Evolutionary conservation across 2,329 filamentous ascomycete genomes (phyloP).

Genomic region (Sporothrix brunneoviolacea): DNA sequence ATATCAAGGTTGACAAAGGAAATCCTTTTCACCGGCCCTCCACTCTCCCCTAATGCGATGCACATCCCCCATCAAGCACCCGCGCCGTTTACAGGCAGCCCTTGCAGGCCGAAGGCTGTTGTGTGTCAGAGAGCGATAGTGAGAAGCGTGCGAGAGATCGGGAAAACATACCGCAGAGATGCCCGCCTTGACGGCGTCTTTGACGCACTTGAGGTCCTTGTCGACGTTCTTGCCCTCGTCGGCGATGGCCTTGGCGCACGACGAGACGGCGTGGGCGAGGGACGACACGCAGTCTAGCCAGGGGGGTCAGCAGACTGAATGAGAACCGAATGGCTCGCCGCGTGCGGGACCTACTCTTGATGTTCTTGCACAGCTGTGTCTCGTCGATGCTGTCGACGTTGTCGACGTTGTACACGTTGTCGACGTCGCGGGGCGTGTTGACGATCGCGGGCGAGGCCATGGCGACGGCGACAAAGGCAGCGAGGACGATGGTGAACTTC

Average conservation of each 20-base stretch:
- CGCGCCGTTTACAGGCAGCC: neutral
- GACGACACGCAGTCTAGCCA: neutral
- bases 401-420: neutral
- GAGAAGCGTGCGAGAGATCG: too few species aligned
- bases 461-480: neutral
- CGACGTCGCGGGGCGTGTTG: neutral
- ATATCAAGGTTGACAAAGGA: neutral
- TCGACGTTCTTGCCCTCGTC: neutral
- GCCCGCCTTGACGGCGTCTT: neutral
- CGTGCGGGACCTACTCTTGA: too few species aligned
- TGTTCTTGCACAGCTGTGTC: conserved; percentile 1
- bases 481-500: too few species aligned
- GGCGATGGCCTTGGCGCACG: neutral
- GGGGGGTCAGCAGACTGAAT: too few species aligned
- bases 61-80: neutral
- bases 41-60: too few species aligned
- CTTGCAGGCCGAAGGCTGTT: neutral
- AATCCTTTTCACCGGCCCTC: too few species aligned
- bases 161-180: neutral
- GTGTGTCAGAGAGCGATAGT: too few species aligned
- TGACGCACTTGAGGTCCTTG: neutral
- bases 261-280: neutral
- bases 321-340: too few species aligned
- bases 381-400: neutral
- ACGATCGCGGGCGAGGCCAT: neutral